phyloP scores from a whole-genome alignment of 2,329 filamentous ascomycete species.

The Phaeophleospora eucalypticola region DNA sequence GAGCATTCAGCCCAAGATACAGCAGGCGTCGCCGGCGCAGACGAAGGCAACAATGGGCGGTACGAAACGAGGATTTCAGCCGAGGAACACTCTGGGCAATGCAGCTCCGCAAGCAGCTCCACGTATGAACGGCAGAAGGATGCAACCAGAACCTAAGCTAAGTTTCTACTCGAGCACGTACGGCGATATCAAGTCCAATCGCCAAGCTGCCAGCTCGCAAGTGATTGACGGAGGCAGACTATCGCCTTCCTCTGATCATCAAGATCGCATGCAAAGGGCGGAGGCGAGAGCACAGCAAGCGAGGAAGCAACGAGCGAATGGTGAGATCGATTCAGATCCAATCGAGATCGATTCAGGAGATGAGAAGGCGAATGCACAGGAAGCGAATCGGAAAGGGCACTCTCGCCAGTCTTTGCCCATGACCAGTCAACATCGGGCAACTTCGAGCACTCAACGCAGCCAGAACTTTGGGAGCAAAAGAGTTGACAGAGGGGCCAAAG shows the following conservation, averaged over 20 bases:
- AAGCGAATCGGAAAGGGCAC: background rate
- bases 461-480: no score
- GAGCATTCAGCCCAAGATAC: background rate
- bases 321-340: background rate
- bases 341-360: background rate
- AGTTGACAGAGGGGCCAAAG: no score
- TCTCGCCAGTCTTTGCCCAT: no score
- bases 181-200: no score
- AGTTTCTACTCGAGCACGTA: no score
- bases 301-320: background rate
- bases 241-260: background rate
- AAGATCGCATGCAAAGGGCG: background rate
- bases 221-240: background rate
- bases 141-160: background rate
- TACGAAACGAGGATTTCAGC: background rate
- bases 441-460: no score
- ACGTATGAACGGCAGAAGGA: background rate
- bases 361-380: background rate
- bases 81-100: conserved; percentile 2
- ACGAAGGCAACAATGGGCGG: background rate
- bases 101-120: conserved; percentile 4
- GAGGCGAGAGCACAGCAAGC: background rate
- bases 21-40: background rate
- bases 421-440: no score
- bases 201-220: no score